These are phyloP conservation scores for Solanum peruvianum DNA, from an alignment of 257 asterid genomes.

Conservation along the genomic window DNA sequence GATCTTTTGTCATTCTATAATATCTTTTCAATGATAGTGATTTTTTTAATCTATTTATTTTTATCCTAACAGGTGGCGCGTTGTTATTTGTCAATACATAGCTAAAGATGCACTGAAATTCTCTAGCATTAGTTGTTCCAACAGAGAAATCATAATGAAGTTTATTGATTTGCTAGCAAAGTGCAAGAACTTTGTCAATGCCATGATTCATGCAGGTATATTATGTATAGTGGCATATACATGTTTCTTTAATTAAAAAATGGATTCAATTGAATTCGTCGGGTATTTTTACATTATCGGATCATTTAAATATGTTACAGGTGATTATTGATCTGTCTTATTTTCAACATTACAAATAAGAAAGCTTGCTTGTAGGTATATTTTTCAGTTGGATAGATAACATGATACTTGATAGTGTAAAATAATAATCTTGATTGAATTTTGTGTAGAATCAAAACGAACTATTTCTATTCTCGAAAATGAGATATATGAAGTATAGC, in stretches of 20 bases:
- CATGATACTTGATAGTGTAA: not conserved
- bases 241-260: too few relatives aligned
- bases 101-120: constrained; percentile 21
- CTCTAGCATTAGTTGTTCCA: constrained; percentile 31
- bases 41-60: too few relatives aligned
- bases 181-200: constrained; percentile 44
- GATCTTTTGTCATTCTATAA: not conserved
- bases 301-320: not conserved
- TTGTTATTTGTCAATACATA: constrained; percentile 18
- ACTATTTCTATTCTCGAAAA: not conserved
- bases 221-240: not conserved
- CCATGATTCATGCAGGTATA: constrained; percentile 14
- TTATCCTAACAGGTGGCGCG: constrained; percentile 30
- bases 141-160: constrained; percentile 30
- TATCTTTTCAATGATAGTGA: not conserved
- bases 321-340: not conserved
- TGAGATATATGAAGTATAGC: not conserved
- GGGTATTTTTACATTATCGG: not conserved
- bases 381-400: not conserved
- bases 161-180: constrained; percentile 37
- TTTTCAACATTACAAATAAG: not conserved
- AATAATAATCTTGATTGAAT: not conserved
- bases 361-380: not conserved
- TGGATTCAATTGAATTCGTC: not conserved
- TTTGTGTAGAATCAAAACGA: not conserved